Conservation (phyloP, 2,329 filamentous ascomycete genomes). For the Allantophomopsis cytisporea region DNA sequence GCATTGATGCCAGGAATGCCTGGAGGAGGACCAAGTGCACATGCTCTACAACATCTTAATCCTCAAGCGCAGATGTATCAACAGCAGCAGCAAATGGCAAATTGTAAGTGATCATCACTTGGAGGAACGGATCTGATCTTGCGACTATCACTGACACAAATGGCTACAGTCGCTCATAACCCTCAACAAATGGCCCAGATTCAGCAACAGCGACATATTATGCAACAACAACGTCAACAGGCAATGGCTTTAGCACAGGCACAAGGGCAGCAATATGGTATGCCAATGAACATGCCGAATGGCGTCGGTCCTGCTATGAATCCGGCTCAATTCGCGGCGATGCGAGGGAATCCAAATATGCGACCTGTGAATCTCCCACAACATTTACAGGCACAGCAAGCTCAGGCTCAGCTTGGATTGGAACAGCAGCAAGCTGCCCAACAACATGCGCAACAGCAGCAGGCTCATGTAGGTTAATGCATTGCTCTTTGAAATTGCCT, state of each 20-base stretch:
- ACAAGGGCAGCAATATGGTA: conserved; percentile 35
- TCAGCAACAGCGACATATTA: conserved; percentile 36
- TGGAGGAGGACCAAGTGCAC: conserved; percentile 42
- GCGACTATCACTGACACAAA: conserved; percentile 6
- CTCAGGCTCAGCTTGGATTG: conserved; percentile 21
- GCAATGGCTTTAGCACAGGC: conserved; percentile 18
- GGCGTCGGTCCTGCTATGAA: conserved; percentile 35
- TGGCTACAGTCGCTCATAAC: not conserved
- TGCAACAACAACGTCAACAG: conserved; percentile 31
- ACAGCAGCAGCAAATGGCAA: conserved; percentile 21
- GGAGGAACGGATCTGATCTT: not conserved
- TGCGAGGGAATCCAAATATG: conserved; percentile 27
- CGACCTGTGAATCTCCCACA: conserved; percentile 25
- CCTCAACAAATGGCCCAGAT: conserved; percentile 22
- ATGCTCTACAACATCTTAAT: conserved; percentile 60
- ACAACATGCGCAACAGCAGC: conserved; percentile 17
- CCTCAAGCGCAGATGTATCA: conserved; percentile 31
- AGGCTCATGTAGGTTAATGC: conserved; percentile 9
- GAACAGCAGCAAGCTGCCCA: conserved; percentile 26
- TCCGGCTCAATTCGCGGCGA: conserved; percentile 34
- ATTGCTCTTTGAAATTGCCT: conserved; percentile 7
- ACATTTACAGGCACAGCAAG: conserved; percentile 27
- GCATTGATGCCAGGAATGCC: conserved; percentile 69
- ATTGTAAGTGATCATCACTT: conserved; percentile 12
- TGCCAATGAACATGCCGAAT: conserved; percentile 39